Evolutionary conservation across 192 early-diverging fungal genomes (phyloP), one percentile per base, ranked within the genome.

Genomic region (Lobosporangium transversale): DNA sequence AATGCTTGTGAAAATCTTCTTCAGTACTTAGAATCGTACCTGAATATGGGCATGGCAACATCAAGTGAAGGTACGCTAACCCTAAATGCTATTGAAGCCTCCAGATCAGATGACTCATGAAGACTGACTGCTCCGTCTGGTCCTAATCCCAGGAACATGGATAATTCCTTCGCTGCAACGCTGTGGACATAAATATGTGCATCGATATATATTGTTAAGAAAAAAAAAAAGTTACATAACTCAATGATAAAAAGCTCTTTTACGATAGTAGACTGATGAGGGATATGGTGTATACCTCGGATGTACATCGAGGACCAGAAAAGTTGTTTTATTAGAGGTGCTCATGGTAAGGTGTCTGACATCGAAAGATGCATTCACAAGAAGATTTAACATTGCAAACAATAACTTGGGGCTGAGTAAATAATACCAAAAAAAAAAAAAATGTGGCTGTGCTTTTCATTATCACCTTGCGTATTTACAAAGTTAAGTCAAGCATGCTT

Each of bases 11-110:
- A n/a, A n/a, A n/a, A n/a, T n/a, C n/a, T n/a, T n/a, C n/a, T n/a
- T n/a, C n/a, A n/a, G n/a, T n/a, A 24, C 23, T 27, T 23, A 0
- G 1, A 26, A 26, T 7, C 56, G 36, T 58, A 68, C 66, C 29
- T 58, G 55, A 68, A 68, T 5, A 68, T 33, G 1, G 66, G 11
- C 36, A 68, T 58, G 17, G 56, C 56, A 14, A 58, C 55, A 32
- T 58, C 66, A 9, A 49, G 17, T 5, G 55, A 43, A 21, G 18
- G 21, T 0, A 68, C 66, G 21, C 35, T 58, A 35, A 58, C 40
- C 17, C 43, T 33, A 15, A 42, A 58, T 15, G 32, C 18, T 10
- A 36, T 5, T 18, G 33, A 50, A 4, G 18, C 17, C 14, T 21
- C 21, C 29, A 48, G 5, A 4, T n/a, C 4, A n/a, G 11, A 9